A percentile compares a stretch with the other conserved stretches of the same genome.
phyloP scores from a whole-genome alignment of 2,329 filamentous ascomycete species.

The Aspergillus caelatus region DNA sequence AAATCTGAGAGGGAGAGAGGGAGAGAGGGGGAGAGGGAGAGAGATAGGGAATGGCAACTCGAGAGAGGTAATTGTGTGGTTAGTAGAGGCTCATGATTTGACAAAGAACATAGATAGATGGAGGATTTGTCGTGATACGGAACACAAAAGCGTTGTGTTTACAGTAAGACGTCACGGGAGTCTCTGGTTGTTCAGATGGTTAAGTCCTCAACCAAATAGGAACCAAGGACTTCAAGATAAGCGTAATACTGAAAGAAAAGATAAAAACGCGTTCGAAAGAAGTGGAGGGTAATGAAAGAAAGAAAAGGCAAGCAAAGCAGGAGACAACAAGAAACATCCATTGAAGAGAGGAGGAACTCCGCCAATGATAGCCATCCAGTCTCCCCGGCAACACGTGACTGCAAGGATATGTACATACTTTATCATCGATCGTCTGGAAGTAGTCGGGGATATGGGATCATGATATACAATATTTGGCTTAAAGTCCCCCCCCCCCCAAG shows the following conservation, averaged over 20 bases:
- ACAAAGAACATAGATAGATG: not conserved
- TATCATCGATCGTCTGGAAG: no score
- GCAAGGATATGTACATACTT: no score
- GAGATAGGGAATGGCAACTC: not conserved
- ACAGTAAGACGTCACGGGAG: not conserved
- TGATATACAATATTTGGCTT: not conserved
- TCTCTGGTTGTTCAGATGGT: no score
- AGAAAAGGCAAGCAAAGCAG: not conserved
- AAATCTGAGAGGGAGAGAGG: not conserved
- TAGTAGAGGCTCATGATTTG: not conserved
- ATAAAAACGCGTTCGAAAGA: no score
- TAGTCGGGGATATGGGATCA: not conserved
- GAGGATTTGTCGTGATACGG: not conserved
- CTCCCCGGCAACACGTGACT: not conserved
- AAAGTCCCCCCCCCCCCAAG: no score
- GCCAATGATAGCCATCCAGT: not conserved
- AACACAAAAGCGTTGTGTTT: not conserved
- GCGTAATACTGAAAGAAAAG: not conserved
- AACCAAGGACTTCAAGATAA: not conserved
- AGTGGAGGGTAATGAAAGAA: not conserved
- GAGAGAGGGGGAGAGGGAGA: no score
- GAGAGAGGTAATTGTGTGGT: no score
- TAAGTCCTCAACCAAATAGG: not conserved
- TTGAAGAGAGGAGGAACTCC: no score
- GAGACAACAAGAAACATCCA: not conserved